Base-by-base conservation (phyloP, 768 basidiomycete genomes). In the Psilocybe cubensis region DNA sequence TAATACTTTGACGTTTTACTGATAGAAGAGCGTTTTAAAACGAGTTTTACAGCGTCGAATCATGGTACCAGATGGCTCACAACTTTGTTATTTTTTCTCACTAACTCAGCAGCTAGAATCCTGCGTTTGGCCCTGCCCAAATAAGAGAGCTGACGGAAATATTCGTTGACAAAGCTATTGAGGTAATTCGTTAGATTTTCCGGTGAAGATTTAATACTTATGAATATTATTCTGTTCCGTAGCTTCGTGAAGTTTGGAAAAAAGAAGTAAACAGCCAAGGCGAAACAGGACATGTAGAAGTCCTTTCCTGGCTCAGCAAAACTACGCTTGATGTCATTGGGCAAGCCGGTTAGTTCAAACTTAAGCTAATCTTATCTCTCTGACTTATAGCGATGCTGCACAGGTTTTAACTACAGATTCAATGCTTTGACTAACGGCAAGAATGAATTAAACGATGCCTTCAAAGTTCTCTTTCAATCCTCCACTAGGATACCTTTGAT, bases 271-370 rank as follows among this genome's bases (percentile, higher is more conserved):
- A 65, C 18, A 69, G 70, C 25, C 57, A 73, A 46, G 66, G 64
- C 12, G 65, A 48, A 33, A 57, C 44, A 1, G 70, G 59, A 4
- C 71, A 70, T 6, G 74, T 91, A 28, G 86, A 94, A 33, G 82
- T 86, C 2, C 73, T 88, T 33, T 72, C 77, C 3, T 91, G 86
- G 83, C 73, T 92, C 2, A 84, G 83, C 40, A 83, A 82, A 54
- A 81, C 82, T 47, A 91, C 90, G 3, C 75, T 93, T 8, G 92
- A 93, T 60, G 82, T 90, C 53, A 92, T 94, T 49, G 90, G 90
- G 8, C 74, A 88, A 33, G 87, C 76, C 73, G 85, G 88, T 62
- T 76, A 70, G 63, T 82, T 78, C 65, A 68, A 14, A 18, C 56
- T 55, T 2, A 50, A 6, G 10, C 14, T 41, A 10, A 43, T 24